Conservation (phyloP, 2,329 filamentous ascomycete genomes). For the Penicillium sp. region DNA sequence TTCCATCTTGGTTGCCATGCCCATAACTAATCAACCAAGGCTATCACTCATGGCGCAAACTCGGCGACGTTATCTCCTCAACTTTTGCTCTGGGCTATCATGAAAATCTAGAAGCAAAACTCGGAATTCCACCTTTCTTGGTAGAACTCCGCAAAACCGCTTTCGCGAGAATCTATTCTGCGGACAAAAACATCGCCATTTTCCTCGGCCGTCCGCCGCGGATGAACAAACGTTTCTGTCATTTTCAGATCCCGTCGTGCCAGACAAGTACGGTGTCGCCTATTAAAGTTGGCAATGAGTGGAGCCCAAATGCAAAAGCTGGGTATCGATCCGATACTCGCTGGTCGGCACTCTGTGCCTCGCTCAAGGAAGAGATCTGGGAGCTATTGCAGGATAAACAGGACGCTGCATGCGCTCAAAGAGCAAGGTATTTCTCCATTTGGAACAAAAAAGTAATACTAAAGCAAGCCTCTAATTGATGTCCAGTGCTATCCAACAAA, state of each 20-base stretch:
- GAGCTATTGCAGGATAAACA: slow-evolving; percentile 24
- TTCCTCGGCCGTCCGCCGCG: slow-evolving; percentile 47
- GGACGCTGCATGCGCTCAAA: slow-evolving; percentile 15
- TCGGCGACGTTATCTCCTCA: slow-evolving; percentile 46
- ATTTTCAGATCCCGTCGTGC: slow-evolving; percentile 30
- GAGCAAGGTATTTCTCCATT: slow-evolving; percentile 13
- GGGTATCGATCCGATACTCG: slow-evolving; percentile 25
- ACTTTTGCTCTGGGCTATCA: slow-evolving; percentile 46
- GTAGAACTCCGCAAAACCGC: slow-evolving; percentile 36
- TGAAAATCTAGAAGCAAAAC: slow-evolving; percentile 33
- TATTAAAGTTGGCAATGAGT: slow-evolving; percentile 1
- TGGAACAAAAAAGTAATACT: too few species aligned
- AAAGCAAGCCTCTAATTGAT: too few species aligned
- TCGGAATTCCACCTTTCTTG: slow-evolving; percentile 33
- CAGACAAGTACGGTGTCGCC: slow-evolving; percentile 1
- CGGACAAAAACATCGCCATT: slow-evolving; percentile 46
- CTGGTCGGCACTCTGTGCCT: slow-evolving; percentile 27
- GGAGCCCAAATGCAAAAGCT: slow-evolving; percentile 15
- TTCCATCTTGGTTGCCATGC: background rate
- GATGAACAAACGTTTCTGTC: slow-evolving; percentile 39
- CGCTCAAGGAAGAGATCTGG: slow-evolving; percentile 25
- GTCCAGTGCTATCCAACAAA: slow-evolving; percentile 18
- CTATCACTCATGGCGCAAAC: slow-evolving; percentile 43
- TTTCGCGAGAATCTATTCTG: slow-evolving; percentile 42
- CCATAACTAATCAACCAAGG: slow-evolving; percentile 25